Evolutionary conservation across 2,329 filamentous ascomycete species (phyloP).

Genomic region (Sporothrix globosa): DNA sequence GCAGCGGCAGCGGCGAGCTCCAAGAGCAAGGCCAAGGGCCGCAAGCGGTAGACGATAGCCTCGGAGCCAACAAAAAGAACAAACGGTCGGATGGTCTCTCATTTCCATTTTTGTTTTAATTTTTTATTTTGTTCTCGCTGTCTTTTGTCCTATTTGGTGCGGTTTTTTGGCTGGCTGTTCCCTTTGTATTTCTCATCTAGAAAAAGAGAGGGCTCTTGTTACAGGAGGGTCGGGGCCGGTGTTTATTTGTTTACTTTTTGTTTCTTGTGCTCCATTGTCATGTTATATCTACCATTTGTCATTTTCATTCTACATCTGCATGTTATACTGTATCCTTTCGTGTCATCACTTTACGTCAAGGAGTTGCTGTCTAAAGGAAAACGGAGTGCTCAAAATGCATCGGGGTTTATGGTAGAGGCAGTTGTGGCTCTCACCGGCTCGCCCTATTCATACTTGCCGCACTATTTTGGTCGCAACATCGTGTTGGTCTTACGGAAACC

Average conservation of each 20-base stretch:
- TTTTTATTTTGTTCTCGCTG: neutral
- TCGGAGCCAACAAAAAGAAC: neutral
- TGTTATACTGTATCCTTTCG: neutral
- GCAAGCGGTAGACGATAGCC: constrained; percentile 31
- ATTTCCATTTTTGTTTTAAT: neutral
- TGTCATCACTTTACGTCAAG: neutral
- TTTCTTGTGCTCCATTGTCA: neutral
- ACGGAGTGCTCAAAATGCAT: too few species aligned
- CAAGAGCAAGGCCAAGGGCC: constrained; percentile 36
- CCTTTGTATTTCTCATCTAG: constrained; percentile 13
- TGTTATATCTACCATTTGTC: neutral
- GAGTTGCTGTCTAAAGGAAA: too few species aligned
- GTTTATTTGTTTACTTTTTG: constrained; percentile 13
- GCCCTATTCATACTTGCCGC: too few species aligned
- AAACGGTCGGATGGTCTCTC: neutral
- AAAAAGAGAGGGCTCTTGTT: constrained; percentile 21
- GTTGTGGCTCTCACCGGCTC: too few species aligned
- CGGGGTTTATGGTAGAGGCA: too few species aligned
- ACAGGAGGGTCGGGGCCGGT: constrained; percentile 14
- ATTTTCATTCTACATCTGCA: neutral
- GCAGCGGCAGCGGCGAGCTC: constrained; percentile 16
- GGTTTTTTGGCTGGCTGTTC: neutral
- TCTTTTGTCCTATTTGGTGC: neutral
- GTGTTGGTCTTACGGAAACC: neutral
- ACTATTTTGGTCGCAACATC: neutral